Percentiles rank a stretch among this genome's conserved stretches.
phyloP scores from a whole-genome alignment of 768 basidiomycete genomes.

The Lactarius indigo region DNA sequence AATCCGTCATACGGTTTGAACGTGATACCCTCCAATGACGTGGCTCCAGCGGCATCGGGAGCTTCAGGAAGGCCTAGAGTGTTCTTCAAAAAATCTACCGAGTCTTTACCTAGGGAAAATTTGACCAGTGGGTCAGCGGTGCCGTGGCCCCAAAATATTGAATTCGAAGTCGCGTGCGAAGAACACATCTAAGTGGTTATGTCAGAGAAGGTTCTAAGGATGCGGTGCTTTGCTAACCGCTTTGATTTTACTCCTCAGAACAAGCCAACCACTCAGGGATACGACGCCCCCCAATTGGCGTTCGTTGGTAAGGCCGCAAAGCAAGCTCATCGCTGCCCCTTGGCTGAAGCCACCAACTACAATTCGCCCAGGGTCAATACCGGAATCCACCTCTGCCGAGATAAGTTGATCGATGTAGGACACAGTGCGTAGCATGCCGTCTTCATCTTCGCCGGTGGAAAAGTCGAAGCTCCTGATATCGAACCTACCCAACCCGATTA shows the following conservation, averaged over 20 bases:
- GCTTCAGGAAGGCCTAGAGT: constrained; percentile 43
- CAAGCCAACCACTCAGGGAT: constrained; percentile 77
- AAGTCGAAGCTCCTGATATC: constrained; percentile 69
- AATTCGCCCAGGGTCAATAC: constrained; percentile 65
- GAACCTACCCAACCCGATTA: constrained; percentile 50
- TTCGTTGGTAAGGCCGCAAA: constrained; percentile 66
- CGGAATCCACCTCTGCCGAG: constrained; percentile 66
- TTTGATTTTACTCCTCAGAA: constrained; percentile 61
- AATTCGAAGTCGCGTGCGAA: constrained; percentile 54
- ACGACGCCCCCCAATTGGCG: constrained; percentile 69
- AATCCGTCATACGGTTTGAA: constrained; percentile 67
- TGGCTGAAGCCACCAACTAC: constrained; percentile 89
- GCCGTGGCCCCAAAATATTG: constrained; percentile 89
- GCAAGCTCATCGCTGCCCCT: constrained; percentile 74
- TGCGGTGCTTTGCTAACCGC: constrained; percentile 42
- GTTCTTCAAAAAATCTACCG: constrained; percentile 53
- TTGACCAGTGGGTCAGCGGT: constrained; percentile 70
- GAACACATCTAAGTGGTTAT: constrained; percentile 51
- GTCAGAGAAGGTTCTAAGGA: background rate
- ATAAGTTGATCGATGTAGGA: constrained; percentile 65
- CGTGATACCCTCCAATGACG: constrained; percentile 50
- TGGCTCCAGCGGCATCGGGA: constrained; percentile 36
- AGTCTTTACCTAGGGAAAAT: constrained; percentile 48
- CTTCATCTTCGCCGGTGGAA: constrained; percentile 63
- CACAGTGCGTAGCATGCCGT: constrained; percentile 67